phyloP scores from a whole-genome alignment of 2,329 filamentous ascomycete genomes.

The Lachnellula cervina region DNA sequence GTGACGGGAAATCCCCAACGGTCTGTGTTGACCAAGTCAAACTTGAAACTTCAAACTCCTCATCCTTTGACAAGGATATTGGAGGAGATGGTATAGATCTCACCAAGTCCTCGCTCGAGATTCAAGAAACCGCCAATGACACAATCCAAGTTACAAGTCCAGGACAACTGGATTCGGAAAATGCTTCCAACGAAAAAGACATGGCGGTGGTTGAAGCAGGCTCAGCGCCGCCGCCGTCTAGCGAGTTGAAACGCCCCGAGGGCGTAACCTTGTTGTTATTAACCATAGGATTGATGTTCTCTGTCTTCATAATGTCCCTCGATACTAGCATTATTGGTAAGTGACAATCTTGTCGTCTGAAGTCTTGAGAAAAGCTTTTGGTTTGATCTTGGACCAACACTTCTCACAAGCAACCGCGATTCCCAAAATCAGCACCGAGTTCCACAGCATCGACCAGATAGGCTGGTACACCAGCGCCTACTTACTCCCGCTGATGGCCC shows the following conservation, averaged over 20 bases:
- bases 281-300: not conserved
- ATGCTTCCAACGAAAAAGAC: no score
- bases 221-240: no score
- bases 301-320: conserved; percentile 2
- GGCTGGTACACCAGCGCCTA: conserved; percentile 35
- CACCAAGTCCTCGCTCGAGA: no score
- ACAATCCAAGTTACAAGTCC: not conserved
- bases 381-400: no score
- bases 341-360: not conserved
- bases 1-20: no score
- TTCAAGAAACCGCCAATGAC: not conserved
- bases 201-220: no score
- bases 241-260: not conserved
- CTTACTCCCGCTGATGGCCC: conserved; percentile 30
- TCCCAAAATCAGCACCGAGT: conserved; percentile 34
- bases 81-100: no score
- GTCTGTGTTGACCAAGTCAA: no score
- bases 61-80: no score
- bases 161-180: not conserved
- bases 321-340: not conserved
- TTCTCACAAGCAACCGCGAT: conserved; percentile 28
- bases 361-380: no score
- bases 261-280: not conserved
- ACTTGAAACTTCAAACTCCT: no score
- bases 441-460: conserved; percentile 33